Conservation (phyloP, 108 stramenopile genomes). For the Seminavis robusta region DNA sequence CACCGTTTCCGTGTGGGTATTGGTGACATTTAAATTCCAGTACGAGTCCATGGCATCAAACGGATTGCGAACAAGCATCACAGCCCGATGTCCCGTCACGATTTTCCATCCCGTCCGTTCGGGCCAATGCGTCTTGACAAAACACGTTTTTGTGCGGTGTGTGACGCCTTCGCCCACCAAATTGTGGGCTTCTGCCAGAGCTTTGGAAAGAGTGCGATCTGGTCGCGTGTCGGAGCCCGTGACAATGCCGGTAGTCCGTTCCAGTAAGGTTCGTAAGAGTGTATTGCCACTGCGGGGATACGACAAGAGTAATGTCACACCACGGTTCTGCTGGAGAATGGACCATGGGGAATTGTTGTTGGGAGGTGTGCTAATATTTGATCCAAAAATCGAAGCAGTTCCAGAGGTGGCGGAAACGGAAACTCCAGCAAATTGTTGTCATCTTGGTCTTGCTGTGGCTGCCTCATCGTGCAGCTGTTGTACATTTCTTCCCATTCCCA, state of each 20-base stretch:
- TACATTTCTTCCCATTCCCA: no score
- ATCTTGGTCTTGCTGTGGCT: no score
- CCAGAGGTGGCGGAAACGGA: neutral
- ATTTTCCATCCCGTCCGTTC: conserved; percentile 78
- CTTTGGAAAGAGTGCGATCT: conserved; percentile 75
- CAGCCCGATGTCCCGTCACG: conserved; percentile 39
- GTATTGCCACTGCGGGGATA: conserved; percentile 94
- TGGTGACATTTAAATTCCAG: conserved; percentile 92
- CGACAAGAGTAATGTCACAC: conserved; percentile 63
- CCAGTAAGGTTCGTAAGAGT: conserved; percentile 71
- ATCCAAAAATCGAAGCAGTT: conserved; percentile 29
- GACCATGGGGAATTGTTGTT: neutral
- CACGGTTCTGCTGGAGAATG: conserved; percentile 4
- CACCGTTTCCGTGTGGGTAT: conserved; percentile 88
- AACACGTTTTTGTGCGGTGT: conserved; percentile 16
- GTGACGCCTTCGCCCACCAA: conserved; percentile 85
- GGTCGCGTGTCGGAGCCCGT: conserved; percentile 94
- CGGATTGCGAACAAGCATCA: conserved; percentile 92
- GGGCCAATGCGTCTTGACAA: conserved; percentile 92
- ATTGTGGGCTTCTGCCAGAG: conserved; percentile 54
- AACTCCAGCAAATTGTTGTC: neutral
- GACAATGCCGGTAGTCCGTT: conserved; percentile 68
- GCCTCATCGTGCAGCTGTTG: no score
- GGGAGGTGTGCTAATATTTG: neutral
- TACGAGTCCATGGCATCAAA: conserved; percentile 96